A percentile compares a stretch with the other conserved stretches of the same genome.
Conservation (phyloP, 257 asterid species). For the Nicotiana tomentosiformis region DNA sequence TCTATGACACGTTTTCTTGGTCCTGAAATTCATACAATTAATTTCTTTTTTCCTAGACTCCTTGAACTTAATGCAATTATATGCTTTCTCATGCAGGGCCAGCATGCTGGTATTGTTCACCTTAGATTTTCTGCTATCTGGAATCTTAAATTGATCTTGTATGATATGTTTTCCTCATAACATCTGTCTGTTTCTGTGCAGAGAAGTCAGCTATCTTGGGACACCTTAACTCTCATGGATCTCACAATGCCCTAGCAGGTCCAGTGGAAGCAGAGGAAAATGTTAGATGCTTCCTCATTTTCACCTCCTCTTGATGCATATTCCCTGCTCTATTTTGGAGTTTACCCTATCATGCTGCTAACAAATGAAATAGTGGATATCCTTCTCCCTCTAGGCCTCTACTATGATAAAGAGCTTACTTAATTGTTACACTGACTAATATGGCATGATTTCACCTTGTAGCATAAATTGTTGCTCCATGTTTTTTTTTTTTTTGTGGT, state of each 20-base stretch:
- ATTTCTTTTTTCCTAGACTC: background rate
- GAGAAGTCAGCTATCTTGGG: constrained; percentile 34
- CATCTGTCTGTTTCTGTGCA: constrained; percentile 16
- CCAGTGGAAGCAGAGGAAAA: constrained; percentile 33
- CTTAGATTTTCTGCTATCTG: background rate
- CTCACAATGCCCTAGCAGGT: constrained; percentile 32
- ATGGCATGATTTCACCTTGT: background rate
- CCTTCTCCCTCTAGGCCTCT: background rate
- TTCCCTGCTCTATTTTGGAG: constrained; percentile 1
- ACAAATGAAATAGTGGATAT: background rate
- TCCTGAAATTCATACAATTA: background rate
- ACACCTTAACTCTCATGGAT: constrained; percentile 26
- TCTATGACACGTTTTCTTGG: no score
- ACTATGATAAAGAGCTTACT: background rate
- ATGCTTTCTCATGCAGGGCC: constrained; percentile 42
- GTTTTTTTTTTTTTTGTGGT: background rate
- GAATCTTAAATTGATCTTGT: background rate
- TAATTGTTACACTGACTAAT: background rate
- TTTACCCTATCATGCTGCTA: background rate
- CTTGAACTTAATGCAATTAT: background rate
- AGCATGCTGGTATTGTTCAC: constrained; percentile 28
- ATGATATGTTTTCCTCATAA: background rate
- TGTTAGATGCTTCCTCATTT: constrained; percentile 40
- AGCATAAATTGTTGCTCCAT: background rate
- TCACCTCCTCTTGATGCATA: constrained; percentile 7